A percentile compares a stretch with the other conserved stretches of the same genome.
Conservation (phyloP, 164 flowering plant species). For the Brasenia schreberi region DNA sequence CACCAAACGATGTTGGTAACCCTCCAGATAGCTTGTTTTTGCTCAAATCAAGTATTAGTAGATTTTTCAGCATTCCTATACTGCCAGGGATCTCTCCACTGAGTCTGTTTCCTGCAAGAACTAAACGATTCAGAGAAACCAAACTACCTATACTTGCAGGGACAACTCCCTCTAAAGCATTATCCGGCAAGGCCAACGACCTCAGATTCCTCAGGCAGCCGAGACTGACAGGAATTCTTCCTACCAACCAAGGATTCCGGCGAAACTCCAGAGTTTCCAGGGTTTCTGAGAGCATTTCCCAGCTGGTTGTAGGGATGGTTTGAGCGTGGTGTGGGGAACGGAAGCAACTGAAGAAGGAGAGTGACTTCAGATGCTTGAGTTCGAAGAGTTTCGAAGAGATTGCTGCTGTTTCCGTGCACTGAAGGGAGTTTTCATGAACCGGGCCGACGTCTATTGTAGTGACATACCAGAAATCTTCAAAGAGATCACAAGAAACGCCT, state of each 20-base stretch:
- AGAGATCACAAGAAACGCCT: slow-evolving; percentile 81
- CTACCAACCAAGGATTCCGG: slow-evolving; percentile 56
- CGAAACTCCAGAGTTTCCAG: slow-evolving; percentile 63
- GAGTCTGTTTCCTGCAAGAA: slow-evolving; percentile 42
- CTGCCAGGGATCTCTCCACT: slow-evolving; percentile 40
- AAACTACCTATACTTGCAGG: slow-evolving; percentile 43
- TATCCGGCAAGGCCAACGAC: slow-evolving; percentile 54
- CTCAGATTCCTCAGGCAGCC: slow-evolving; percentile 40
- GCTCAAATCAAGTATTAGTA: slow-evolving; percentile 66
- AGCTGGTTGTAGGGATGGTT: slow-evolving; percentile 26
- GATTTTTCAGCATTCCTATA: slow-evolving; percentile 30
- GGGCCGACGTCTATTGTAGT: slow-evolving; percentile 59
- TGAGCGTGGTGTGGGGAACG: background rate
- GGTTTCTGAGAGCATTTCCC: slow-evolving; percentile 14
- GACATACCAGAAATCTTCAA: slow-evolving; percentile 58
- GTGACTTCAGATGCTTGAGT: slow-evolving; percentile 46
- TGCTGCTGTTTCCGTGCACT: slow-evolving; percentile 25
- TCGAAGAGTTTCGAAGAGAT: slow-evolving; percentile 30
- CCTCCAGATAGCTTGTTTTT: slow-evolving; percentile 44
- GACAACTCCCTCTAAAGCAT: slow-evolving; percentile 40
- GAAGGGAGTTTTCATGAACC: slow-evolving; percentile 59
- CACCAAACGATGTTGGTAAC: slow-evolving; percentile 38
- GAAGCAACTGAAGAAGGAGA: slow-evolving; percentile 61
- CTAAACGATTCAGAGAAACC: slow-evolving; percentile 27
- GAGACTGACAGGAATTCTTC: slow-evolving; percentile 34